Conservation (phyloP, 352 stramenopile species). For the Phytophthora tubulina region DNA sequence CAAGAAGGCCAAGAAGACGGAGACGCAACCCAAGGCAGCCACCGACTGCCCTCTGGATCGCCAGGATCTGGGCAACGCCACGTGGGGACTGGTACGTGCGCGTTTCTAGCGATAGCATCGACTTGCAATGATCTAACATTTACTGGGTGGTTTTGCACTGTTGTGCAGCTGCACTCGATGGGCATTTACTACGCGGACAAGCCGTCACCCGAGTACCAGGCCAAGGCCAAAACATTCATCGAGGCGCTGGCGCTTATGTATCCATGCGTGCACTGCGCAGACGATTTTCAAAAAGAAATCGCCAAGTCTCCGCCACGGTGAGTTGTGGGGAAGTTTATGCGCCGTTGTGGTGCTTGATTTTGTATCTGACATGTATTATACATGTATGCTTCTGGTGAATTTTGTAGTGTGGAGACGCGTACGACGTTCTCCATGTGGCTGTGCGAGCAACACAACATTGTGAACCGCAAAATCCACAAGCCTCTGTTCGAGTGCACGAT, state of each 20-base stretch:
- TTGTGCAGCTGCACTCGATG: conserved; percentile 90
- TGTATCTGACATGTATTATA: conserved; percentile 2
- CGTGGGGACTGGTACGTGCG: conserved; percentile 84
- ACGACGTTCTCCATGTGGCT: conserved; percentile 95
- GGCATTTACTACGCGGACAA: conserved; percentile 98
- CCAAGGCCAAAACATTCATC: conserved; percentile 92
- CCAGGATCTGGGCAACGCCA: conserved; percentile 88
- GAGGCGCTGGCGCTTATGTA: conserved; percentile 94
- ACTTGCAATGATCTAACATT: conserved; percentile 4
- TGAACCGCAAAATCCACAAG: conserved; percentile 98
- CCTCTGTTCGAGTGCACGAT: conserved; percentile 94
- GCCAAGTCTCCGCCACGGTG: conserved; percentile 92
- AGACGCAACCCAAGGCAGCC: conserved; percentile 25
- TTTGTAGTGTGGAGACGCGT: conserved; percentile 87
- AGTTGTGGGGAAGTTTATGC: conserved; percentile 10
- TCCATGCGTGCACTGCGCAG: conserved; percentile 93
- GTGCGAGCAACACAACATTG: conserved; percentile 98
- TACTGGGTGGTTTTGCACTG: background rate
- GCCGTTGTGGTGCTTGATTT: background rate
- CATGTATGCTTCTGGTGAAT: background rate
- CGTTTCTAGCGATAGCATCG: conserved; percentile 6
- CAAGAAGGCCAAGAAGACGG: conserved; percentile 39
- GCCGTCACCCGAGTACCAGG: conserved; percentile 91
- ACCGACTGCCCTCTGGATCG: conserved; percentile 86
- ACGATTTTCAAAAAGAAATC: conserved; percentile 96